Evolutionary conservation across 495 filamentous ascomycete genomes (phyloP), one percentile per base, ranked within the genome.

Genomic region (Daldinia vernicosa): DNA sequence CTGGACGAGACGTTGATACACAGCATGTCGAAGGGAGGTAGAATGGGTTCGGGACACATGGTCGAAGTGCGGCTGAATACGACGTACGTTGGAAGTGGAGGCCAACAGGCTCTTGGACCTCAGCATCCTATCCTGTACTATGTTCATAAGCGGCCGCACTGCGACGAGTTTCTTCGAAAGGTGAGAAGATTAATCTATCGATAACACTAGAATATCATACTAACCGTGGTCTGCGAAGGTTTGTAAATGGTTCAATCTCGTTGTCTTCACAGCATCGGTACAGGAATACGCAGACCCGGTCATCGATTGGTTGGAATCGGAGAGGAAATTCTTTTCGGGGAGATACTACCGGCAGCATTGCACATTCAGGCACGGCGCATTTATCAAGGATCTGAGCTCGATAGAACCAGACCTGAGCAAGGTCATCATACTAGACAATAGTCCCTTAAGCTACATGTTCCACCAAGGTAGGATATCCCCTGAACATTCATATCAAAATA

Each of bases 281-380:
- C 95, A 99, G 78, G 95, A 99, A 78, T 99, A 99, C 75, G 95
- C 95, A 65, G 95, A 99, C 81, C 95, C 95, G 9, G 95, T 99
- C 43, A 98, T 99, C 75, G 96, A 99, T 85, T 98, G 94, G 94
- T 86, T 99, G 60, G 95, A 99, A 81, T 90, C 93, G 70, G 96
- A 98, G 78, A 89, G 93, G 63, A 97, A 97, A 80, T 97, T 93
- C 82, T 99, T 99, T 80, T 89, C 90, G 15, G 91, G 89, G 22
- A 85, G 96, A 74, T 97, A 93, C 77, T 99, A 99, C 78, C 86
- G 95, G 28, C 96, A 98, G 80, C 94, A 98, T 79, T 98, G 96
- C 82, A 98, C 95, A 33, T 91, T 91, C 73, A 89, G 96, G 43
- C 94, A 97, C 66, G 95, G 94, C 33, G 94, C 95, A 12, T 99